Conservation (phyloP, 1,139 yeast species). For the Meyerozyma carpophila region DNA sequence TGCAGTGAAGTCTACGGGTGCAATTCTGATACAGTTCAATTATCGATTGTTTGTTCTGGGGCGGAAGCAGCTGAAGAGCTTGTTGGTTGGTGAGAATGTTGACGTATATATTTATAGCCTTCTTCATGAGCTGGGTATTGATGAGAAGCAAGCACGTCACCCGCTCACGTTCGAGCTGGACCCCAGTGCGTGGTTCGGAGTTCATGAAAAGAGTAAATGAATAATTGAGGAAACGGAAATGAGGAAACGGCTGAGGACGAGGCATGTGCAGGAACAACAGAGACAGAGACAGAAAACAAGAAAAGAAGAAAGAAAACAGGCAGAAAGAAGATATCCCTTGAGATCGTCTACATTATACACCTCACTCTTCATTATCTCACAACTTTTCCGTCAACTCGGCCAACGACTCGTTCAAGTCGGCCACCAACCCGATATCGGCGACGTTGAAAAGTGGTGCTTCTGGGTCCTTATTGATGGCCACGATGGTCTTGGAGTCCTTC, state of each 20-base stretch:
- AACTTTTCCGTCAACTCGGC: constrained; percentile 84
- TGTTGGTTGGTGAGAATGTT: constrained; percentile 32
- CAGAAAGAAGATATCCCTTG: no score
- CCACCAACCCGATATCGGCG: constrained; percentile 87
- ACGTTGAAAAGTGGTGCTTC: constrained; percentile 92
- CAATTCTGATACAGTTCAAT: constrained; percentile 47
- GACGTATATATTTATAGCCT: constrained; percentile 37
- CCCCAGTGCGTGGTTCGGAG: constrained; percentile 5
- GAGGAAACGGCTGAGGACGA: background rate
- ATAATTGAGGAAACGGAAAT: background rate
- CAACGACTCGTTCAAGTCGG: constrained; percentile 76
- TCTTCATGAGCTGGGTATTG: constrained; percentile 47
- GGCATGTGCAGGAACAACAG: background rate
- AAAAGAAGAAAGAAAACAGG: no score
- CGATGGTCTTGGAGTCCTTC: constrained; percentile 93
- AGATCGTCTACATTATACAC: no score
- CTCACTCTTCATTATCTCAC: constrained; percentile 12
- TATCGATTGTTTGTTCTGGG: constrained; percentile 31
- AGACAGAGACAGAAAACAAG: background rate
- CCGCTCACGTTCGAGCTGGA: constrained; percentile 35
- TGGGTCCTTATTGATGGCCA: constrained; percentile 89
- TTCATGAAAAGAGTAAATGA: background rate
- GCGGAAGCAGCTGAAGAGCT: constrained; percentile 30
- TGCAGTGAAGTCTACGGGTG: constrained; percentile 49
- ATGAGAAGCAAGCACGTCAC: constrained; percentile 48